phyloP scores from a whole-genome alignment of 2,329 filamentous ascomycete genomes.

The Botrytis tulipae region DNA sequence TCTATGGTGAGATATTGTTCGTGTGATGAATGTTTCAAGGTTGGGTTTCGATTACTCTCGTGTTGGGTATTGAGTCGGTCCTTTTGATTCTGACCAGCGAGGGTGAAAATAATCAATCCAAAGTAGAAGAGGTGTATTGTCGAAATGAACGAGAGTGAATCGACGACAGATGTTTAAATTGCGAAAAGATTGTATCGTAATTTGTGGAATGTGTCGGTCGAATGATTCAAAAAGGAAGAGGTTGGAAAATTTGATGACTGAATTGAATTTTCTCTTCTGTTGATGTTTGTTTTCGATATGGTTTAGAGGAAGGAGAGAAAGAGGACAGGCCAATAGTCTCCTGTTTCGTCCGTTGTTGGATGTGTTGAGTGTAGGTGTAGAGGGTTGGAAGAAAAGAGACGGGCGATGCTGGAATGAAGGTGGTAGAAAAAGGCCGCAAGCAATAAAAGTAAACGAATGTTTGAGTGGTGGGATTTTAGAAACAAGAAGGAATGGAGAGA shows the following conservation, averaged over 20 bases:
- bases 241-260: neutral
- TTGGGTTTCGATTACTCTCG: neutral
- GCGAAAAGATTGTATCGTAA: neutral
- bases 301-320: neutral
- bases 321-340: slow-evolving; percentile 7
- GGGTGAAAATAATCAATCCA: neutral
- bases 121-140: neutral
- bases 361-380: neutral
- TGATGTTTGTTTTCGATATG: neutral
- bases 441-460: slow-evolving; percentile 10
- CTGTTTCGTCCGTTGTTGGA: slow-evolving; percentile 8
- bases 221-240: neutral
- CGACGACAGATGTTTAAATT: neutral
- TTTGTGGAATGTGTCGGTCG: neutral
- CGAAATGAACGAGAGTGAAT: slow-evolving; percentile 16
- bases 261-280: neutral
- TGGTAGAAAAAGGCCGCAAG: slow-evolving; percentile 9
- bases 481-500: slow-evolving; percentile 6
- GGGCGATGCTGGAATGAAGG: slow-evolving; percentile 19
- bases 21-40: neutral
- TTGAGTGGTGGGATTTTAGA: neutral
- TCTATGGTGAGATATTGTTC: neutral
- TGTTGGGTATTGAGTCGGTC: neutral
- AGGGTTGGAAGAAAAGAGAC: neutral
- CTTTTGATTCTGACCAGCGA: neutral